Base-by-base conservation (phyloP, 805 yeast species). In the Metahyphopichia silvanorum region DNA sequence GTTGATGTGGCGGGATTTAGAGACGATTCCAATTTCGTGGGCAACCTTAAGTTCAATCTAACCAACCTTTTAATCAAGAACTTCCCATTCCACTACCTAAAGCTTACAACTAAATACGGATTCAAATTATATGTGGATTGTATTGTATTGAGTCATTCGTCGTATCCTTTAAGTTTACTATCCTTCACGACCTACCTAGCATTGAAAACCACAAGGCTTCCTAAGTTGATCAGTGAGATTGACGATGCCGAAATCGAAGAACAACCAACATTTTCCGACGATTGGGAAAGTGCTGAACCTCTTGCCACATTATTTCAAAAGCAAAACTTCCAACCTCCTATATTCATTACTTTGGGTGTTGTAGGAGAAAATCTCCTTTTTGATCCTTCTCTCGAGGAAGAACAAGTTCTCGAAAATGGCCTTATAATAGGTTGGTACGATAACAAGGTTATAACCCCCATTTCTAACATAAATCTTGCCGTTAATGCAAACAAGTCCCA, bases 331-430 rank as follows among this genome's bases (percentile, higher is more conserved):
- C 69, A 74, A 27, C 91, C 94, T 0, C 95, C 97, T 0, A 57
- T 91, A 12, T 62, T 86, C 23, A 77, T 93, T 44, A 76, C 91
- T 0, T 59, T 83, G 17, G 95, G 95, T 0, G 65, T 84, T 5
- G 76, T 86, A 1, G 95, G 91, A 1, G 50, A 65, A 10, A 77
- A 78, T 35, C 71, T 81, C 7, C 57, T 87, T 16, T 66, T 89
- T 16, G 98, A 91, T 52, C 98, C 98, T 0, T 80, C 94, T 1
- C 63, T 76, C n/a, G 85, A 82, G 38, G 98, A 91, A 56, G 89
- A 86, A 53, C 85, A 79, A 39, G 95, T 89, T 2, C 71, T 88
- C 38, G 96, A 91, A 43, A 82, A 85, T 38, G 96, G 96, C 1
- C 42, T 91, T 14, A 64, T 88, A 29, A 53, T 86, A 3, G 80